Conservation (phyloP, 2,329 filamentous ascomycete genomes). For the Penicillium hordei region DNA sequence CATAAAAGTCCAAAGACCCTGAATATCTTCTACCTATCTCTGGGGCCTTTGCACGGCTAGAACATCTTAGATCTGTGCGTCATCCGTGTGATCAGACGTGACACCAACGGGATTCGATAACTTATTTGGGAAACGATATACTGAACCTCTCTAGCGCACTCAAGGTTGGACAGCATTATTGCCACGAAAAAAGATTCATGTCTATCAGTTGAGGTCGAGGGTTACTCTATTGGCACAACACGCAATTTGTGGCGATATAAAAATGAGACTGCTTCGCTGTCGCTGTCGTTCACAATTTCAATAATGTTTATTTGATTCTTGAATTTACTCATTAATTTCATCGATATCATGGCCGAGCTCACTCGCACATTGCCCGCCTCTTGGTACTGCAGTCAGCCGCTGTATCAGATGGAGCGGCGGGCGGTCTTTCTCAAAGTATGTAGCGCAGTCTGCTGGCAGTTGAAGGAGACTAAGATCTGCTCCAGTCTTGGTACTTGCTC, state of each 20-base stretch:
- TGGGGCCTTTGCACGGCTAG: background rate
- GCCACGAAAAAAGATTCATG: background rate
- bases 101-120: slow-evolving; percentile 30
- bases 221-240: too few relatives aligned
- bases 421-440: slow-evolving; percentile 52
- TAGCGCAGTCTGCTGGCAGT: background rate
- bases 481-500: slow-evolving; percentile 54
- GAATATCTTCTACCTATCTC: background rate
- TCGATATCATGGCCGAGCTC: slow-evolving; percentile 33
- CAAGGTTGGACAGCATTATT: slow-evolving; percentile 4
- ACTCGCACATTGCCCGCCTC: slow-evolving; percentile 52
- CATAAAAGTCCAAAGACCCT: background rate
- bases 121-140: slow-evolving; percentile 35
- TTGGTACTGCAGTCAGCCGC: slow-evolving; percentile 51
- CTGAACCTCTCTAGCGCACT: slow-evolving; percentile 12
- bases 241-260: slow-evolving; percentile 3
- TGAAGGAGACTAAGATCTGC: slow-evolving; percentile 6
- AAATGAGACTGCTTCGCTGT: slow-evolving; percentile 1
- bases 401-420: slow-evolving; percentile 53
- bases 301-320: background rate
- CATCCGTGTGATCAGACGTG: background rate
- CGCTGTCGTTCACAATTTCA: background rate
- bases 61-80: background rate
- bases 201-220: background rate
- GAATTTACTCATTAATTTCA: background rate